Base-by-base conservation (phyloP, 176 grass and related monocot species). In the Eleusine coracana region DNA sequence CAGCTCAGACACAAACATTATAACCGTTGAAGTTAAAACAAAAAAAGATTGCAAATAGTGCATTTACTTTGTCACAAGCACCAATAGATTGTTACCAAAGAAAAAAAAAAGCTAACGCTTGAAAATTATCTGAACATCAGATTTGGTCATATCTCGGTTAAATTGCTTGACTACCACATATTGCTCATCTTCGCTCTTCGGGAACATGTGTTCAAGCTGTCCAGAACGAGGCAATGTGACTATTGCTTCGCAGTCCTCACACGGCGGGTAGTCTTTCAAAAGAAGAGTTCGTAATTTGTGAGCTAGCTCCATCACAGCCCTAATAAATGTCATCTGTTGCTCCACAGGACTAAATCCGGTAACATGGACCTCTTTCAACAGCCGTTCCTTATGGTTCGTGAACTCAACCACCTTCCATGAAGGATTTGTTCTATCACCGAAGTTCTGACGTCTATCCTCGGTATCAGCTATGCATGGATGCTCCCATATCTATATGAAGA, bases 271-370 rank as follows among this genome's bases (percentile, higher is more conserved):
- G 13, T 72, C 34, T 7, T 51, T 52, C 15, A 79, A 45, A 25
- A 78, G 2, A 20, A 79, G 5, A 3, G 21, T 28, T 16, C 15
- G 28, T 48, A 79, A 48, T 11, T 79, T 52, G 31, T 14, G n/a
- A 65, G 75, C 67, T 51, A 56, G 54, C 10, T 79, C 42, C 68
- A 79, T 41, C n/a, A 86, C 8, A 18, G 16, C 34, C 62, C 23
- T 86, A 14, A 85, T 39, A 40, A 72, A 71, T 5, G 31, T 27
- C 34, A 85, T 2, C 16, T 85, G 67, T 36, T 79, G 66, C 41
- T 71, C n/a, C 21, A 85, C 23, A 18, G 75, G 75, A n/a, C 41
- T 71, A 70, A 85, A 78, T 9, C 55, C 12, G 5, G 3, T 10
- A 17, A 79, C 37, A 0, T 71, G 41, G 14, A 85, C 21, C 42